phyloP scores from a whole-genome alignment of 306 rosid genomes.

The Quercus glauca region DNA sequence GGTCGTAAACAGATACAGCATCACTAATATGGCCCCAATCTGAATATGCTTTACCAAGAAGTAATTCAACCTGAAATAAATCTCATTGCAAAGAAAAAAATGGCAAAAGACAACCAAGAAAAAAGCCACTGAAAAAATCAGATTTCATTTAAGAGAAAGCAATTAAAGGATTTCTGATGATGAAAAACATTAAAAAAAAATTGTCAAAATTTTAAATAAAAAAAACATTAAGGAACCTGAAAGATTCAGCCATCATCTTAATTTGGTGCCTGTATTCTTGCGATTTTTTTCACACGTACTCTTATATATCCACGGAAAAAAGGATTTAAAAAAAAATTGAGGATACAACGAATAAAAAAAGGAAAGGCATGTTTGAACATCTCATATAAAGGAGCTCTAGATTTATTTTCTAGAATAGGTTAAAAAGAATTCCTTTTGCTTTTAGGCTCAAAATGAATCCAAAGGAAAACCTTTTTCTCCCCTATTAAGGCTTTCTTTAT shows the following conservation, averaged over 20 bases:
- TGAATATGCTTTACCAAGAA: conserved; percentile 92
- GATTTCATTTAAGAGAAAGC: conserved; percentile 6
- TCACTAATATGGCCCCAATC: conserved; percentile 93
- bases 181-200: not conserved
- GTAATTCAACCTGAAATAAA: conserved; percentile 76
- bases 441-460: no score
- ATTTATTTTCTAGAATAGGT: no score
- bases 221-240: not conserved
- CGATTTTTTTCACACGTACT: no score
- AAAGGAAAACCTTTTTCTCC: no score
- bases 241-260: not conserved
- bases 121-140: not conserved
- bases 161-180: not conserved
- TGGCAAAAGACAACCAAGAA: not conserved
- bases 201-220: not conserved
- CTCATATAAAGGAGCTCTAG: no score
- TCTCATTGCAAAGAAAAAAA: conserved; percentile 6
- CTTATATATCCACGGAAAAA: no score
- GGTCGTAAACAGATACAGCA: conserved; percentile 83
- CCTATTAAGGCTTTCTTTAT: not conserved
- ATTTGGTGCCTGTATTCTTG: not conserved
- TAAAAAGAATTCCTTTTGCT: no score
- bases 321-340: no score
- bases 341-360: no score
- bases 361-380: no score